phyloP scores from a whole-genome alignment of 495 filamentous ascomycete species.

The Penicillium ucsense region DNA sequence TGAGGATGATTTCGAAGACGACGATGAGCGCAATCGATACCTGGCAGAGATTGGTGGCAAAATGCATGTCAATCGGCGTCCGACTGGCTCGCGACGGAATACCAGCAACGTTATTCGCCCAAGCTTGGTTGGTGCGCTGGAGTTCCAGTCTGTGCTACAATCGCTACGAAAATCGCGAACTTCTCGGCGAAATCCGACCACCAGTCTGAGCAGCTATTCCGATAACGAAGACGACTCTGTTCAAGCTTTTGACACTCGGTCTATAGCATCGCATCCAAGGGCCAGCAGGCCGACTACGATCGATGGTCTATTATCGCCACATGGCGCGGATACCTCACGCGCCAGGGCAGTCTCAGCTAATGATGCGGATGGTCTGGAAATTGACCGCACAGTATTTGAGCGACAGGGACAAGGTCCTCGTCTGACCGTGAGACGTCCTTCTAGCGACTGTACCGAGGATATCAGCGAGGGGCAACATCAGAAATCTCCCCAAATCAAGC shows the following conservation, averaged over 20 bases:
- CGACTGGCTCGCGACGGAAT: conserved; percentile 52
- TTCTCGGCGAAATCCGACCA: conserved; percentile 49
- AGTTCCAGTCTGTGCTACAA: conserved; percentile 83
- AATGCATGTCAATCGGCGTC: conserved; percentile 77
- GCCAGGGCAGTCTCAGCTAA: conserved; percentile 59
- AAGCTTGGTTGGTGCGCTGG: conserved; percentile 84
- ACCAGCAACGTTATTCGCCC: conserved; percentile 79
- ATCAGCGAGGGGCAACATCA: conserved; percentile 2
- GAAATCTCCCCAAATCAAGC: conserved; percentile 14
- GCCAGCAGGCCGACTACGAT: conserved; percentile 15
- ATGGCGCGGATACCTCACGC: conserved; percentile 24
- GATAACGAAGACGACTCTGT: conserved; percentile 45
- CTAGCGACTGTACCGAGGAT: conserved; percentile 8
- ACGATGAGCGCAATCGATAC: conserved; percentile 59
- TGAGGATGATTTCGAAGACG: conserved; percentile 46
- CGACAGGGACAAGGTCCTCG: conserved; percentile 10
- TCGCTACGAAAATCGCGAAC: conserved; percentile 72
- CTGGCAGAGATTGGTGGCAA: conserved; percentile 80
- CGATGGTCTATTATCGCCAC: conserved; percentile 22
- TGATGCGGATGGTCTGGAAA: conserved; percentile 38
- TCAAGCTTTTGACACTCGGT: conserved; percentile 41
- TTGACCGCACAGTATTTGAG: conserved; percentile 27
- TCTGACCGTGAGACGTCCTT: conserved; percentile 28
- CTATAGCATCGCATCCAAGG: conserved; percentile 36
- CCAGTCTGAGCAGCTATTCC: conserved; percentile 63